Conservation (phyloP, 2,329 filamentous ascomycete genomes). For the Sarocladium strictum region DNA sequence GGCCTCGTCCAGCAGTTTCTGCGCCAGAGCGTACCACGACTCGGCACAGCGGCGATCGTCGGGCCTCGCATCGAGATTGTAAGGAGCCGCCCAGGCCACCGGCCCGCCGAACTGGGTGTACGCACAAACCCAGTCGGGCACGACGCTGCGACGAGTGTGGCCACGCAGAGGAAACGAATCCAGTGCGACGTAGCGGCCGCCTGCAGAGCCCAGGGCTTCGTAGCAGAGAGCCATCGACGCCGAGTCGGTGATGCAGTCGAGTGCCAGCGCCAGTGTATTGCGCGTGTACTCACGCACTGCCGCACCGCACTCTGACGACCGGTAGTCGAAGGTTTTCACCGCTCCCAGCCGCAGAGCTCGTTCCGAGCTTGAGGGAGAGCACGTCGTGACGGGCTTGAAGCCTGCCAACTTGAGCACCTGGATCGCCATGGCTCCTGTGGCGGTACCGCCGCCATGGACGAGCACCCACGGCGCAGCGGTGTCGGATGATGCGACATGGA, state of each 20-base stretch:
- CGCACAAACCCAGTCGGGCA: conserved; percentile 28
- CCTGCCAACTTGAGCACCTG: conserved; percentile 18
- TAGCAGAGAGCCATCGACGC: conserved; percentile 31
- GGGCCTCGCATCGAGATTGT: conserved; percentile 12
- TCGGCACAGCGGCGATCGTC: conserved; percentile 28
- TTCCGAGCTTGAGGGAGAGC: conserved; percentile 35
- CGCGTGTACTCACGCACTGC: conserved; percentile 31
- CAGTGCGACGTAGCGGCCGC: conserved; percentile 31
- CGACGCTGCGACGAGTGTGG: background rate
- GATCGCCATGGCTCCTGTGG: background rate
- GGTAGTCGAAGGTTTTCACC: conserved; percentile 38
- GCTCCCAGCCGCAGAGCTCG: conserved; percentile 37
- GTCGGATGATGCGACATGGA: too few species aligned
- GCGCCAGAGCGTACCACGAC: conserved; percentile 28
- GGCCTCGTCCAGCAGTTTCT: conserved; percentile 25
- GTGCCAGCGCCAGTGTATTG: conserved; percentile 28
- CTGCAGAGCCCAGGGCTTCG: conserved; percentile 27
- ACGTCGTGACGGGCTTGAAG: conserved; percentile 35
- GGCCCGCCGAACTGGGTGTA: conserved; percentile 16
- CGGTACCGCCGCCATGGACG: background rate
- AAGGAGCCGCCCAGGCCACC: conserved; percentile 9
- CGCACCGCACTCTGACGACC: conserved; percentile 22
- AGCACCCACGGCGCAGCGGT: too few species aligned
- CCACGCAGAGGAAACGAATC: conserved; percentile 18
- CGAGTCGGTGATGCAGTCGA: conserved; percentile 36